These are phyloP conservation scores for Plectosphaerella cucumerina DNA, from an alignment of 2,329 filamentous ascomycete genomes.

Conservation along the genomic window DNA sequence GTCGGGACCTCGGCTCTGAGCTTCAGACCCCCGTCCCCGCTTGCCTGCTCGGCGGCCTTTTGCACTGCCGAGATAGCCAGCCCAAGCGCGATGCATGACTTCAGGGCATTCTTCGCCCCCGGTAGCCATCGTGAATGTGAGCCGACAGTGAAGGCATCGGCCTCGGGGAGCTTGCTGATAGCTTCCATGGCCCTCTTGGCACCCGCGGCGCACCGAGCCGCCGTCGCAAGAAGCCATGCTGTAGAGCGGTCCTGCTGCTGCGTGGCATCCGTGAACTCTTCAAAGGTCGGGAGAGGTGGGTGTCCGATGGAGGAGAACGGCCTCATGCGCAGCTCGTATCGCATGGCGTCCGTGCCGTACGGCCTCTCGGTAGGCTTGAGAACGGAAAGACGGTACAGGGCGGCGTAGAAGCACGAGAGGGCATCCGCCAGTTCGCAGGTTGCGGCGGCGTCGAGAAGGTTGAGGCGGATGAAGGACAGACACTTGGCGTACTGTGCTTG, in stretches of 20 bases:
- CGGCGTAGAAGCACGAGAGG: constrained; percentile 59
- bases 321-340: constrained; percentile 83
- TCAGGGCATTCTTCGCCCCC: constrained; percentile 56
- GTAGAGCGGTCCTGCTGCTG: constrained; percentile 33
- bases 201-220: constrained; percentile 39
- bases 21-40: constrained; percentile 23
- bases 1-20: constrained; percentile 49
- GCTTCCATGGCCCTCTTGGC: constrained; percentile 54
- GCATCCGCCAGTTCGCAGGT: constrained; percentile 53
- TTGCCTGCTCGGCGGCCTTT: constrained; percentile 44
- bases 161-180: constrained; percentile 44
- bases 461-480: constrained; percentile 52
- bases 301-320: constrained; percentile 69
- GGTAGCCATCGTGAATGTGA: constrained; percentile 59
- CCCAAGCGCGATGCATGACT: constrained; percentile 66
- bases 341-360: constrained; percentile 63
- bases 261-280: constrained; percentile 50
- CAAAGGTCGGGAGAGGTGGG: constrained; percentile 62
- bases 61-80: constrained; percentile 59
- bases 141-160: constrained; percentile 51
- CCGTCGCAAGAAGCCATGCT: constrained; percentile 36
- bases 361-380: constrained; percentile 50
- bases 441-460: constrained; percentile 62
- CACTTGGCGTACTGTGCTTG: constrained; percentile 44
- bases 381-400: constrained; percentile 55